Evolutionary conservation across 176 grass and related monocot species (phyloP), one percentile per base, ranked within the genome.

Genomic region (Oryza coarctata): DNA sequence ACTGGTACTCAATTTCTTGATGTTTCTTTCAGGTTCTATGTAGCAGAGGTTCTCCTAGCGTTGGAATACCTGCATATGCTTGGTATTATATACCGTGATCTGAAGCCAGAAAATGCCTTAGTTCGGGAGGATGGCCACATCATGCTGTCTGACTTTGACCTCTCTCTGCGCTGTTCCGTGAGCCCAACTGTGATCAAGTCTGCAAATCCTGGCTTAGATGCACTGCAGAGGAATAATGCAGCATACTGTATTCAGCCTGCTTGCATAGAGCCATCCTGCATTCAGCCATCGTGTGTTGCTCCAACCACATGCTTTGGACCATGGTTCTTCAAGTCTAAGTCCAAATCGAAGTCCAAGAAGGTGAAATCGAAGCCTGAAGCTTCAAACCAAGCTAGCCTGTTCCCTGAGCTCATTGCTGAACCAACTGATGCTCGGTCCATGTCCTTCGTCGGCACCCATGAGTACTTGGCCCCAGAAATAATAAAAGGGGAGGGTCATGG

Each of bases 401-500:
- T 97, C 70, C 94, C 87, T 0, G 94, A 97, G 87, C 82, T 97
- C 17, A 94, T 97, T 17, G 94, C 87, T 18, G 94, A 97, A 67
- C 94, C 94, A 70, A 97, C 94, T 0, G 94, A 97, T 60, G 94
- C 94, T 55, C 86, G 89, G 12, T 97, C 94, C 4, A 97, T 97
- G 94, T 97, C 94, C 22, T 97, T 97, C 84, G 94, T 97, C 0
- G 94, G 94, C n/a, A 97, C 94, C n/a, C 94, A 97, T 26, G 94
- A 97, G 70, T 97, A 97, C 83, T 71, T 97, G 79, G 94, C 94
- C 30, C 94, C 94, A 80, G 94, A 97, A 71, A 97, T 97, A 75
- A 92, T 95, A 41, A 95, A 95, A 39, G 93, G 93, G 11, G 93
- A 95, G 80, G 93, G 93, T 31, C 93, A 95, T 67, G 93, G 93